Conservation (phyloP, 2,329 filamentous ascomycete genomes). For the Fusarium zealandicum region DNA sequence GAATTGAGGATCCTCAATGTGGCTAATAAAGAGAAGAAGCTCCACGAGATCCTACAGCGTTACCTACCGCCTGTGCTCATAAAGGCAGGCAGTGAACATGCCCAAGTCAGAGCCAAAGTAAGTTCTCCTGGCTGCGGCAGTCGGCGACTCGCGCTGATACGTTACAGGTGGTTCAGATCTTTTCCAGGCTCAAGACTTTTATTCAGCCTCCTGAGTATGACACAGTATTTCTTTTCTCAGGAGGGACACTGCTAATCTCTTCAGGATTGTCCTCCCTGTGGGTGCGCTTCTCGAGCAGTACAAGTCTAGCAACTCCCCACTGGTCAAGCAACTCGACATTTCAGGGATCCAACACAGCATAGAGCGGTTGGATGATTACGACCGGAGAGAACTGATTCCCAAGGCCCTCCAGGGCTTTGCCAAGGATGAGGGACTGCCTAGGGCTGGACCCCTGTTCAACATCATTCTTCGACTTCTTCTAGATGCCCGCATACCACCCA, state of each 20-base stretch:
- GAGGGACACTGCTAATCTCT: slow-evolving; percentile 9
- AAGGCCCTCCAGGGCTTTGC: slow-evolving; percentile 47
- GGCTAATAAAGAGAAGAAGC: slow-evolving; percentile 82
- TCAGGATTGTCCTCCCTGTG: slow-evolving; percentile 79
- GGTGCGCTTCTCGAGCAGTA: slow-evolving; percentile 87
- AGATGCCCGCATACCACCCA: slow-evolving; percentile 73
- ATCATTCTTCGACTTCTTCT: slow-evolving; percentile 79
- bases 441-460: slow-evolving; percentile 74
- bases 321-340: slow-evolving; percentile 88
- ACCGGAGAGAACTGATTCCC: slow-evolving; percentile 77
- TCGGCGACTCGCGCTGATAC: slow-evolving; percentile 1
- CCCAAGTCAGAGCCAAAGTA: slow-evolving; percentile 80
- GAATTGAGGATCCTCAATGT: slow-evolving; percentile 82
- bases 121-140: slow-evolving; percentile 10
- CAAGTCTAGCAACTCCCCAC: slow-evolving; percentile 73
- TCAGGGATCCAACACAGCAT: slow-evolving; percentile 87
- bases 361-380: slow-evolving; percentile 57
- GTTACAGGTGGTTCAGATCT: slow-evolving; percentile 57
- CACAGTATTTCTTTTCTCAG: neutral
- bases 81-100: slow-evolving; percentile 83
- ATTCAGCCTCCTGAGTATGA: slow-evolving; percentile 59
- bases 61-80: slow-evolving; percentile 85
- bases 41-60: slow-evolving; percentile 77
- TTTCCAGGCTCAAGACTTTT: slow-evolving; percentile 61
- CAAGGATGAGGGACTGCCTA: slow-evolving; percentile 42